Conservation (phyloP, 2,329 filamentous ascomycete genomes). For the Claviceps monticola region DNA sequence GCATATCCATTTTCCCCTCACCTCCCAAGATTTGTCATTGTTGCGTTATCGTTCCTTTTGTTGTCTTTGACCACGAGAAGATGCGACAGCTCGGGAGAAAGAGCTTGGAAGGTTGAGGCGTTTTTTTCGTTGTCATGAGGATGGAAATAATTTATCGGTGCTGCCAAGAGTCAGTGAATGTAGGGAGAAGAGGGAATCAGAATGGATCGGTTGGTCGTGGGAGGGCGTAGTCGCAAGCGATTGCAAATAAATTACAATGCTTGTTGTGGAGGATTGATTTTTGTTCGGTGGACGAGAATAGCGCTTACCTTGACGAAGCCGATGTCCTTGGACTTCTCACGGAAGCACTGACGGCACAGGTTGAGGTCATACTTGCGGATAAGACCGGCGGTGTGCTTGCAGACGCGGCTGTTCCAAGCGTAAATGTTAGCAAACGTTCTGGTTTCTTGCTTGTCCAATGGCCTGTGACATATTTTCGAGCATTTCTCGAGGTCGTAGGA, state of each 20-base stretch:
- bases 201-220: not conserved
- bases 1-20: not conserved
- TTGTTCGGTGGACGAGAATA: not conserved
- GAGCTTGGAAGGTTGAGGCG: too few relatives aligned
- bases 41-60: not conserved
- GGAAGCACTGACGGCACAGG: constrained; percentile 70
- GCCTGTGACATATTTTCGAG: not conserved
- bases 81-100: too few relatives aligned
- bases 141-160: constrained; percentile 16
- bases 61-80: not conserved
- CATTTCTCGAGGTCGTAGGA: not conserved
- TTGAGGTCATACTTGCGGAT: constrained; percentile 99
- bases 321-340: constrained; percentile 59
- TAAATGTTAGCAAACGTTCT: not conserved
- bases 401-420: constrained; percentile 38
- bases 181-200: not conserved
- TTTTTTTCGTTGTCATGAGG: not conserved
- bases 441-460: not conserved
- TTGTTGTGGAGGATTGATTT: too few relatives aligned
- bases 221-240: not conserved
- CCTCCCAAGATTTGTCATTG: not conserved
- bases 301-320: constrained; percentile 55
- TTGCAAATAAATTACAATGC: not conserved
- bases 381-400: constrained; percentile 94
- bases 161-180: not conserved